These are phyloP conservation scores for Thermomucor indicae-seudaticae DNA, from an alignment of 371 early-diverging fungal species.

Conservation along the genomic window DNA sequence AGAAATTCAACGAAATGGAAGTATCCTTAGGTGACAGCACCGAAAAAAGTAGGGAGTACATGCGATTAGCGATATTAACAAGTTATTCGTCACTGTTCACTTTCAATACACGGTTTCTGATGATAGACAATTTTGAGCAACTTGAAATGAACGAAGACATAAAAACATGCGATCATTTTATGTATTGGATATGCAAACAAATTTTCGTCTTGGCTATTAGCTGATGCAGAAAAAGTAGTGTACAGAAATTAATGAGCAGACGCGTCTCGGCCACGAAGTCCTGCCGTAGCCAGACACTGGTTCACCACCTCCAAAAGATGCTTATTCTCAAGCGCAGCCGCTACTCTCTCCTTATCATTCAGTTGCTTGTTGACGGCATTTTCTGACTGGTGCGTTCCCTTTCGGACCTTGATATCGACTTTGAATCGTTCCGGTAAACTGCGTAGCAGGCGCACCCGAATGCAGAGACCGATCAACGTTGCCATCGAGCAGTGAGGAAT, in stretches of 20 bases:
- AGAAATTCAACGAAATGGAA: too few species aligned
- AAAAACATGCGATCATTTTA: too few species aligned
- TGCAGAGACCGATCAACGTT: slow-evolving; percentile 97
- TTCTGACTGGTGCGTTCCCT: slow-evolving; percentile 97
- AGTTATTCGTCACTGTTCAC: too few species aligned
- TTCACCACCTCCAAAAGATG: slow-evolving; percentile 93
- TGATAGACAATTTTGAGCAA: too few species aligned
- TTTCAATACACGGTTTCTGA: too few species aligned
- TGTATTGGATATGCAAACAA: too few species aligned
- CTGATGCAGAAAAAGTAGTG: too few species aligned
- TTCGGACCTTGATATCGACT: slow-evolving; percentile 85
- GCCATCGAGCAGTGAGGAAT: slow-evolving; percentile 99
- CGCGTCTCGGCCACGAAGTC: slow-evolving; percentile 21
- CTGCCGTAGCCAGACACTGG: slow-evolving; percentile 76
- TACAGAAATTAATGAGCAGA: slow-evolving; percentile 1
- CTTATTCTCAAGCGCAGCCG: slow-evolving; percentile 97
- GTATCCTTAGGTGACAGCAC: too few species aligned
- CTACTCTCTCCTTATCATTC: slow-evolving; percentile 99
- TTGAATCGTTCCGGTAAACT: slow-evolving; percentile 89
- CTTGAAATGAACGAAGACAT: too few species aligned
- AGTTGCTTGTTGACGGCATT: slow-evolving; percentile 97
- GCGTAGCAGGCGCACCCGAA: slow-evolving; percentile 88
- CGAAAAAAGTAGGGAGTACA: too few species aligned
- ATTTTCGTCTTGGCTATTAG: too few species aligned
- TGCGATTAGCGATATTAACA: too few species aligned